These are phyloP conservation scores for Phalaenopsis equestris DNA, from an alignment of 106 monocot genomes.

Conservation along the genomic window DNA sequence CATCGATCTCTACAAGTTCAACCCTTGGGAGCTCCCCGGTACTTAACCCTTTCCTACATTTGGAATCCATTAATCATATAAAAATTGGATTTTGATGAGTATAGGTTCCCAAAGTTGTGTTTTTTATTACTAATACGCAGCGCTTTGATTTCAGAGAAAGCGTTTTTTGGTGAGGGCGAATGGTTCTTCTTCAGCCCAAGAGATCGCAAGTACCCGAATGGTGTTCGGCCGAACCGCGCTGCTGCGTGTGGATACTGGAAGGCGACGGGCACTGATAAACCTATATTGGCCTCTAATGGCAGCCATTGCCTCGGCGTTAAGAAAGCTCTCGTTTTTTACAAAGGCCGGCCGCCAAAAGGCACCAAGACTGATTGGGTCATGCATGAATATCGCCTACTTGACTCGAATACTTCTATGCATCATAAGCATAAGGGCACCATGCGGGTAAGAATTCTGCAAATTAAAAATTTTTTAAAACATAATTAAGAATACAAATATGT, in stretches of 20 bases:
- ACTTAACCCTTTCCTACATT: neutral
- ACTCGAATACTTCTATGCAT: neutral
- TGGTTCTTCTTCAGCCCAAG: conserved; percentile 51
- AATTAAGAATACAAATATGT: neutral
- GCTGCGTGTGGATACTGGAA: conserved; percentile 18
- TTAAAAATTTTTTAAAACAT: neutral
- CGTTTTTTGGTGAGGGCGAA: conserved; percentile 38
- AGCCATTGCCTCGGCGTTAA: conserved; percentile 14
- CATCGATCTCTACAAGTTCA: conserved; percentile 36
- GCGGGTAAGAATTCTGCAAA: conserved; percentile 1
- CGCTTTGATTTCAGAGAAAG: conserved; percentile 20
- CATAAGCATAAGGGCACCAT: neutral
- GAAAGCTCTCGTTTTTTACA: conserved; percentile 16
- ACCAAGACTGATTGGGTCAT: conserved; percentile 23
- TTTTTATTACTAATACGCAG: neutral
- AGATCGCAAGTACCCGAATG: conserved; percentile 39
- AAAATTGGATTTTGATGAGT: neutral
- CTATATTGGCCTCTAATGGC: conserved; percentile 10
- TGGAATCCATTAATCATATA: neutral
- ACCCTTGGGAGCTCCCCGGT: conserved; percentile 57
- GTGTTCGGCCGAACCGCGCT: conserved; percentile 27
- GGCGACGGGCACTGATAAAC: conserved; percentile 20
- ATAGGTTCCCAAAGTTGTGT: neutral
- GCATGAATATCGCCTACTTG: conserved; percentile 24
- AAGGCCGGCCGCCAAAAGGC: conserved; percentile 18